Evolutionary conservation across 2,329 filamentous ascomycete species (phyloP), one percentile per base, ranked within the genome.

Genomic region (Penicillium frequentans): DNA sequence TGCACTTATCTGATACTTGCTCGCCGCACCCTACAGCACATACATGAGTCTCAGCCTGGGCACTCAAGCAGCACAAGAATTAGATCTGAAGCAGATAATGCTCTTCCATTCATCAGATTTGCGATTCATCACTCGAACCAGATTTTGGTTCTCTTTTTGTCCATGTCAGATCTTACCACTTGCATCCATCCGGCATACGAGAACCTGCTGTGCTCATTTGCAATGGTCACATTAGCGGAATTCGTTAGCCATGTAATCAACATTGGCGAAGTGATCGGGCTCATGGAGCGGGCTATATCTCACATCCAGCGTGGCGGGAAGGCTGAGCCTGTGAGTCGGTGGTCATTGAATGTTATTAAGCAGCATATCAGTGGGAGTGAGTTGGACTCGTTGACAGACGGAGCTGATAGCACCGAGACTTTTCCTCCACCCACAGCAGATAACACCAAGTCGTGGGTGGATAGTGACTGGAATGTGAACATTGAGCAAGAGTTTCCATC

Each of bases 291-390:
- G 13, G 50, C 45, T 14, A 50, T 63, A 5, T 62, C 61, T 1
- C 61, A 63, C 54, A 60, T 63, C 23, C 61, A 62, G 42, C 56
- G 54, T 24, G 59, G 59, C 3, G 59, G 59, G 11, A 62, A 63
- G 42, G 49, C 59, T 2, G 61, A 63, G 31, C 59, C 61, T 1
- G 59, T 63, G 31, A 56, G 59, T 23, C 57, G 59, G 21, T 63
- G 61, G 59, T 60, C 57, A 14, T 29, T 62, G 6, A 58, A 59
- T 19, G 55, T 60, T n/a, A 52, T 63, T n/a, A 52, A 50, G 42
- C 61, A 62, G 24, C 45, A 60, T 47, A 19, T 58, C 16, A 31
- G 26, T 10, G 59, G 52, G 10, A 5, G 19, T 14, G 51, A 50
- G 19, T 19, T 43, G 23, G 39, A 51, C 7, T 13, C 21, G 26